Conservation (phyloP, 78 protist genomes). For the Capsaspora owczarzaki region DNA sequence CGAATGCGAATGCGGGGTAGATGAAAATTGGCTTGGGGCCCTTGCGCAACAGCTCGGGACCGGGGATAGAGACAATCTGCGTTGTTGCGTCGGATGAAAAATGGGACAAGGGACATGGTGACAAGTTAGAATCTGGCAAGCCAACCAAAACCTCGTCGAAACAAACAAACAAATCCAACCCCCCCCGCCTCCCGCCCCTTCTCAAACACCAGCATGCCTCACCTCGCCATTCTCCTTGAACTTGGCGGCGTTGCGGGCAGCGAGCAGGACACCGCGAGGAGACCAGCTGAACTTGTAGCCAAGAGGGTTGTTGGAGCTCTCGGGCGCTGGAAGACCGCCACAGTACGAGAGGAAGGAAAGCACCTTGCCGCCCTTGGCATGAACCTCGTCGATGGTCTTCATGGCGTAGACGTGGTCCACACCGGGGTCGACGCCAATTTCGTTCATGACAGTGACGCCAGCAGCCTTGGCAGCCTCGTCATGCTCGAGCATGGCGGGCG, state of each 20-base stretch:
- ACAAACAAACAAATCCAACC: too few relatives aligned
- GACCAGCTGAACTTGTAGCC: slow-evolving; percentile 72
- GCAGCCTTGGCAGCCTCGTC: slow-evolving; percentile 16
- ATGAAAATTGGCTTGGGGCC: not conserved
- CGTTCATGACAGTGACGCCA: slow-evolving; percentile 25
- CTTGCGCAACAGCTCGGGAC: slow-evolving; percentile 8
- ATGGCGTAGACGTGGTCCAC: slow-evolving; percentile 12
- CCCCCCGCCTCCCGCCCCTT: too few relatives aligned
- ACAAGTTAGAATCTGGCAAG: too few relatives aligned
- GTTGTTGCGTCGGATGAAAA: not conserved
- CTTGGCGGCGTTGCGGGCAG: slow-evolving; percentile 38
- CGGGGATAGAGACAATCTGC: not conserved
- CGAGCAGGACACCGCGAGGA: slow-evolving; percentile 66
- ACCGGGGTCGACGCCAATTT: slow-evolving; percentile 46
- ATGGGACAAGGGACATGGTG: too few relatives aligned
- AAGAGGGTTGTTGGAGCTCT: slow-evolving; percentile 50
- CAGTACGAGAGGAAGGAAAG: slow-evolving; percentile 15
- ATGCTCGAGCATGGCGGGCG: slow-evolving; percentile 24
- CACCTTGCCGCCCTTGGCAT: not conserved
- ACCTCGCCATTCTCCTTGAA: slow-evolving; percentile 41
- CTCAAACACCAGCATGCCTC: too few relatives aligned
- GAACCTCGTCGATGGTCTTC: slow-evolving; percentile 26
- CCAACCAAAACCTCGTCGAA: too few relatives aligned
- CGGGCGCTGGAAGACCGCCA: slow-evolving; percentile 73
- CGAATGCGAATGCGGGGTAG: slow-evolving; percentile 34